Base-by-base conservation (phyloP, 2,329 filamentous ascomycete species). In the Daldinia eschscholtzii region DNA sequence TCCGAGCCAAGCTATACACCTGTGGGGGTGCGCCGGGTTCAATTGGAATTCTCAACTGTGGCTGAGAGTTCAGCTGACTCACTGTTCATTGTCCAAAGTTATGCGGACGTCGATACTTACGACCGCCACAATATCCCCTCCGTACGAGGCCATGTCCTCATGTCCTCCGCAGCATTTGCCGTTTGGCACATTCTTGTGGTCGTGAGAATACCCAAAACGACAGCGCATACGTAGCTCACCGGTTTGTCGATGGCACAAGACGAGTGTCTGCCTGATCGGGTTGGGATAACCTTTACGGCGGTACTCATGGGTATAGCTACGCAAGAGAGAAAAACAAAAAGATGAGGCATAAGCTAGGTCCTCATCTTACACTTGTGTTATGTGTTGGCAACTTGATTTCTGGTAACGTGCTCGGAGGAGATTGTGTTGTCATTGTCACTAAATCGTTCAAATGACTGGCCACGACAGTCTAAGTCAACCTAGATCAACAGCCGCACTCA, bases 51-150 rank as follows among this genome's bases (percentile, higher is more conserved):
- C 26, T 35, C 18, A 61, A 67, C 63, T 70, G 73, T 74, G 74
- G 73, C 73, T 75, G 70, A 74, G 69, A 63, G 41, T 67, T 72
- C 74, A 74, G 73, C 72, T 76, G 74, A 75, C 67, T 42, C 73
- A 68, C 50, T 53, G 65, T 65, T 30, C 52, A 37, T 55, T 55
- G 52, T 55, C 23, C 23, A 18, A 35, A 37, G 26, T 50, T 39
- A 73, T 73, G 71, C 72, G 70, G 71, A 74, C 71, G 48, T 59
- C 50, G 57, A 64, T 53, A 39, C 20, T 35, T 26, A 61, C 64
- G 53, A 57, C 67, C 67, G 67, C 67, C 67, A 70, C 67, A 66
- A 68, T 52, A 52, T 55, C 20, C 48, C 57, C 62, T n/a, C 67
- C 52, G 69, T 70, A 68, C 62, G 62, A 68, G 61, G 57, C 57